These are phyloP conservation scores for Malassezia brasiliensis DNA, from an alignment of 1,284 basidiomycete genomes.

Conservation along the genomic window DNA sequence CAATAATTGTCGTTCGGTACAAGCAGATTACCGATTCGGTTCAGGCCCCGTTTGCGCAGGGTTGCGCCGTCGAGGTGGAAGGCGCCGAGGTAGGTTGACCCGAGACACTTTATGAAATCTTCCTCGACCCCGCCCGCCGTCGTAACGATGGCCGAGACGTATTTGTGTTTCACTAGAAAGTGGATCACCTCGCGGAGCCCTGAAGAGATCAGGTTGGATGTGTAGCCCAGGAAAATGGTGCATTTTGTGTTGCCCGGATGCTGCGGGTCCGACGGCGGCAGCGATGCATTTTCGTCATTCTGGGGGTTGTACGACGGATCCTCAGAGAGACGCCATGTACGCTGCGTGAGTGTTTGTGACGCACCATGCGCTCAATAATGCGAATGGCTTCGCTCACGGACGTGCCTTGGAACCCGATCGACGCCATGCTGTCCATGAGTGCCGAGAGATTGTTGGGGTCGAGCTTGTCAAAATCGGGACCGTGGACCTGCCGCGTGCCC, in stretches of 20 bases:
- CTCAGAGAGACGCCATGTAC: slow-evolving; percentile 29
- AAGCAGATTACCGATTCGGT: slow-evolving; percentile 93
- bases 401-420: slow-evolving; percentile 91
- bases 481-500: slow-evolving; percentile 58
- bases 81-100: slow-evolving; percentile 76
- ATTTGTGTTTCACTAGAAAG: slow-evolving; percentile 85
- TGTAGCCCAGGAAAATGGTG: slow-evolving; percentile 91
- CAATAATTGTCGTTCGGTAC: slow-evolving; percentile 99
- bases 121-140: slow-evolving; percentile 98
- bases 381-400: slow-evolving; percentile 79
- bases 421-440: slow-evolving; percentile 69
- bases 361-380: slow-evolving; percentile 79
- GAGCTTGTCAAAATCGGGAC: slow-evolving; percentile 72
- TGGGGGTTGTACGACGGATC: slow-evolving; percentile 17
- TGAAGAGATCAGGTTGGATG: slow-evolving; percentile 95
- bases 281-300: slow-evolving; percentile 19
- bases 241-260: slow-evolving; percentile 56
- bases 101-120: slow-evolving; percentile 97
- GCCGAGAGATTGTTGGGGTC: slow-evolving; percentile 57
- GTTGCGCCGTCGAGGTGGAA: slow-evolving; percentile 85
- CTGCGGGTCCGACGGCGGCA: slow-evolving; percentile 22
- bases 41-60: slow-evolving; percentile 74
- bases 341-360: slow-evolving; percentile 23
- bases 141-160: slow-evolving; percentile 81
- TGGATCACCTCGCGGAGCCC: slow-evolving; percentile 87